Evolutionary conservation across 2,329 filamentous ascomycete species (phyloP).

Genomic region (Calonectria crousiana): DNA sequence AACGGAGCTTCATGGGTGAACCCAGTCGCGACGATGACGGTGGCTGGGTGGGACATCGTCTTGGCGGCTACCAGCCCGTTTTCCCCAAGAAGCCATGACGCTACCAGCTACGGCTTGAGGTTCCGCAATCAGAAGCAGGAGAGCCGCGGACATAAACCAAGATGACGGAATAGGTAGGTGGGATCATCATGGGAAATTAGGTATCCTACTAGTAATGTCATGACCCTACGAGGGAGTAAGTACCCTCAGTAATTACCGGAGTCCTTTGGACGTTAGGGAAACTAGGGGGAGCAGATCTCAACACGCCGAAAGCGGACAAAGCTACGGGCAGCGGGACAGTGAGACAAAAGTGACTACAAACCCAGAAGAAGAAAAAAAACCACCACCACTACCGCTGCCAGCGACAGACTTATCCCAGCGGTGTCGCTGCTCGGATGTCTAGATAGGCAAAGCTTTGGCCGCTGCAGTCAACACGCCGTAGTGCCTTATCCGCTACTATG

Average conservation of each 20-base stretch:
- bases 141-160: background rate
- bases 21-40: background rate
- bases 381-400: background rate
- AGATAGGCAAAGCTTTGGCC: background rate
- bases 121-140: constrained; percentile 20
- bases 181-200: background rate
- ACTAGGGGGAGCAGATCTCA: background rate
- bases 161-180: constrained; percentile 20
- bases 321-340: background rate
- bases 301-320: background rate
- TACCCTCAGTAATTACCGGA: background rate
- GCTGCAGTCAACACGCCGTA: background rate
- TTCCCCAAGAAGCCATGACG: background rate
- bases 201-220: background rate
- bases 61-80: background rate
- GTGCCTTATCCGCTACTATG: background rate
- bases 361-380: background rate
- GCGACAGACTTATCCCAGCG: background rate
- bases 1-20: background rate
- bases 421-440: background rate
- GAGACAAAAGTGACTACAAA: background rate
- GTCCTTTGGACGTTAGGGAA: background rate
- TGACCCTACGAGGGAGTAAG: background rate
- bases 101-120: constrained; percentile 4
- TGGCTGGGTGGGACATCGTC: background rate